Conservation (phyloP, 192 early-diverging fungal genomes). For the Podila clonocystis region DNA sequence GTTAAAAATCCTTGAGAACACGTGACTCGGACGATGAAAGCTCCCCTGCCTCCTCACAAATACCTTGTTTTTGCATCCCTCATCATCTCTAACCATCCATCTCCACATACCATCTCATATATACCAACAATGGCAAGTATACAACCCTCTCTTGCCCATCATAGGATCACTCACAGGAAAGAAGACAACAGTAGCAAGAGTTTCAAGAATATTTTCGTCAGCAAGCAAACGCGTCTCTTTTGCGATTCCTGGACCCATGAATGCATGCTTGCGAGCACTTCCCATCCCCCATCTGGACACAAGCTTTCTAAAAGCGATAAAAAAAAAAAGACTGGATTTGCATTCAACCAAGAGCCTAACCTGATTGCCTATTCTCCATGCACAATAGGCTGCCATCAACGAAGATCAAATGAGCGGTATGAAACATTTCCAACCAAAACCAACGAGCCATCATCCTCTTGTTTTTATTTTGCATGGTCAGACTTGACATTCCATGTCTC, state of each 20-base stretch:
- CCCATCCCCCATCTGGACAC: too few species aligned
- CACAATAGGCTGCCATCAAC: constrained; percentile 19
- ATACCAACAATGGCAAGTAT: constrained; percentile 2
- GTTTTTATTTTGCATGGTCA: neutral
- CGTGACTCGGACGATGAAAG: too few species aligned
- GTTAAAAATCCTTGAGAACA: too few species aligned
- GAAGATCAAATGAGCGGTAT: constrained; percentile 28
- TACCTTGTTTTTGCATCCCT: neutral
- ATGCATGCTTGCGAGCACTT: too few species aligned
- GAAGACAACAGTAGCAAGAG: too few species aligned
- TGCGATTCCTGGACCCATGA: too few species aligned
- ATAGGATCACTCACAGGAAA: too few species aligned
- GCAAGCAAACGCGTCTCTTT: too few species aligned
- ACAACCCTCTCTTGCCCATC: neutral
- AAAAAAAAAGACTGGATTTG: neutral
- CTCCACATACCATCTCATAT: neutral
- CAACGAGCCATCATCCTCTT: constrained; percentile 1
- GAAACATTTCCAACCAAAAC: constrained; percentile 1
- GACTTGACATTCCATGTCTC: neutral
- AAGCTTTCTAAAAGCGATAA: neutral
- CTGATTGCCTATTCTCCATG: neutral
- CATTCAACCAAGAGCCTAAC: neutral
- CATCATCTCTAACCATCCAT: neutral
- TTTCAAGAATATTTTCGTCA: too few species aligned
- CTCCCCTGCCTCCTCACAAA: neutral